Evolutionary conservation across 1,284 basidiomycete genomes (phyloP), one percentile per base, ranked within the genome.

Genomic region (Peniophora sp.): DNA sequence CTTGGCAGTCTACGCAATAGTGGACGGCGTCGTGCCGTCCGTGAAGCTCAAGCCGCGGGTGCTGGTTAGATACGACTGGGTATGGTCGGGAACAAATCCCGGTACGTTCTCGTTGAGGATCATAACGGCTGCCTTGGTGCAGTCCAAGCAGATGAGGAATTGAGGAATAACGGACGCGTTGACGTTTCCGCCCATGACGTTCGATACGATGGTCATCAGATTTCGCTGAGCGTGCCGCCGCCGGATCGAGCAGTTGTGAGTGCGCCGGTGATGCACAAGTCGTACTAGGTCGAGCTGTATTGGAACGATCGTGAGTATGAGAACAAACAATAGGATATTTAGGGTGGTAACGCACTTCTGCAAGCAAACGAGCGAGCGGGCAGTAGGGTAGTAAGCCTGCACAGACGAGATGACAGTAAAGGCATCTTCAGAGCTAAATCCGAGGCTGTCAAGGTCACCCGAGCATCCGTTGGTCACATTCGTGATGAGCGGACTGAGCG

Each of bases 81-180:
- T n/a, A n/a, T n/a, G n/a, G n/a, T n/a, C n/a, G n/a, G n/a, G n/a
- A n/a, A n/a, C n/a, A n/a, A 73, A 32, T 44, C 55, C 58, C 12
- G 78, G 75, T 50, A 71, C 61, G 32, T 69, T 63, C 19, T 58
- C 48, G 50, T 65, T 66, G 48, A 78, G 52, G 54, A 78, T 62
- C 60, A 74, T 76, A 66, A 73, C 80, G 3, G 70, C 66, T 43
- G 66, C 70, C 66, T 83, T 79, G 54, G 68, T 60, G 63, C 82
- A 83, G 63, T 77, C 66, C 32, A 77, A 70, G 69, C 81, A 83
- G 27, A 69, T 69, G 25, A 77, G 64, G 56, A 75, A 78, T 35
- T 61, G 52, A 3, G 76, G 71, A 10, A 77, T 25, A 5, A n/a
- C 38, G 14, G 44, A 17, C 2, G 44, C 8, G 14, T 63, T 57